Percentiles rank a stretch among this genome's conserved stretches.
phyloP scores from a whole-genome alignment of 192 early-diverging fungal species.

The Pilaira anomala region DNA sequence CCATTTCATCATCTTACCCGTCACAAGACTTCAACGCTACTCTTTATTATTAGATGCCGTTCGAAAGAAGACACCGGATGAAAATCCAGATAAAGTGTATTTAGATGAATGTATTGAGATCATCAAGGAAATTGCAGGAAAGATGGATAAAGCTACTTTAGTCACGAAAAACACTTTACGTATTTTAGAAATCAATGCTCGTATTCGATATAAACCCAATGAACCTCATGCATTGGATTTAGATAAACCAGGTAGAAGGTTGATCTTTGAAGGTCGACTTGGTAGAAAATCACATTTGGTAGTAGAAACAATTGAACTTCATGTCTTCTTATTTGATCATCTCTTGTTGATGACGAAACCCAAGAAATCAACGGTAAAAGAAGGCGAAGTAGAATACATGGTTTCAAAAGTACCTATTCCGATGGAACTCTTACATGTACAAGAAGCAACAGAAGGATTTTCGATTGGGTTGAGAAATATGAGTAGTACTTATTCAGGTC shows the following conservation, averaged over 20 bases:
- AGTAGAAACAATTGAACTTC: constrained; percentile 61
- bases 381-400: constrained; percentile 57
- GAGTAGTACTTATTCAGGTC: constrained; percentile 9
- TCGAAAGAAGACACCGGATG: constrained; percentile 75
- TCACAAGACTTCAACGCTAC: constrained; percentile 81
- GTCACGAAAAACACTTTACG: constrained; percentile 21
- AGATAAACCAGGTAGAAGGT: constrained; percentile 58
- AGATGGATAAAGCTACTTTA: constrained; percentile 22
- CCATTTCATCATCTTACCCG: constrained; percentile 69
- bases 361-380: constrained; percentile 44
- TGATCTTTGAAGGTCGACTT: constrained; percentile 77
- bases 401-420: constrained; percentile 75
- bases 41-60: constrained; percentile 78
- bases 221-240: constrained; percentile 66
- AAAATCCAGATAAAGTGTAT: constrained; percentile 71
- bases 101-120: constrained; percentile 39
- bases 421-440: constrained; percentile 65
- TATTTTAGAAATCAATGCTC: constrained; percentile 25
- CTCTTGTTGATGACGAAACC: constrained; percentile 68
- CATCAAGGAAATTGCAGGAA: constrained; percentile 12
- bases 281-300: constrained; percentile 35
- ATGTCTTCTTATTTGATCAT: constrained; percentile 89
- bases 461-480: constrained; percentile 19
- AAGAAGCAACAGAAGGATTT: constrained; percentile 27
- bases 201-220: constrained; percentile 21